phyloP scores from a whole-genome alignment of 225 moss, liverwort and hornwort species.

The Bryum argenteum region DNA sequence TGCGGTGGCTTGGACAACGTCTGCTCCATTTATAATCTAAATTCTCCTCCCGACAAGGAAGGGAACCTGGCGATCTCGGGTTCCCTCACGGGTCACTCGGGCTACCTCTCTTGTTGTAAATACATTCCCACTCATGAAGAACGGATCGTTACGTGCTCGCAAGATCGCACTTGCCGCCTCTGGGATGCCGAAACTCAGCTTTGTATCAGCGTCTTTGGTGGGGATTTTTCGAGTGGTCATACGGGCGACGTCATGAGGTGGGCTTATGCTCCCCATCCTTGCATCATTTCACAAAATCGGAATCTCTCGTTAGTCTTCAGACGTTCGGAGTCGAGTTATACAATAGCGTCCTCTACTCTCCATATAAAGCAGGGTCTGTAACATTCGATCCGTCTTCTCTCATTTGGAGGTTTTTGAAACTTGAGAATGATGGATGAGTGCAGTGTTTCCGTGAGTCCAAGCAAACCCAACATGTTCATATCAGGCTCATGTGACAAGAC shows the following conservation, averaged over 20 bases:
- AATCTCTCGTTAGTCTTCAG: too few relatives aligned
- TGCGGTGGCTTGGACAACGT: constrained; percentile 95
- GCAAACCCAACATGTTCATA: constrained; percentile 67
- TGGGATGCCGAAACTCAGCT: constrained; percentile 76
- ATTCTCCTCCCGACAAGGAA: constrained; percentile 65
- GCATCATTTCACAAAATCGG: too few relatives aligned
- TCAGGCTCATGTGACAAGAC: constrained; percentile 96
- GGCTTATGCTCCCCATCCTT: constrained; percentile 9
- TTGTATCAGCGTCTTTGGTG: constrained; percentile 75
- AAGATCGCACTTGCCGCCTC: constrained; percentile 91
- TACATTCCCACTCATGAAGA: constrained; percentile 78
- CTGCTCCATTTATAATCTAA: constrained; percentile 91
- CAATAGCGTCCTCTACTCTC: too few relatives aligned
- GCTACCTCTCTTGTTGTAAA: constrained; percentile 94
- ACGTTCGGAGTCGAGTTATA: too few relatives aligned
- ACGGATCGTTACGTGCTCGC: constrained; percentile 86
- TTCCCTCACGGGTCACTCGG: constrained; percentile 72
- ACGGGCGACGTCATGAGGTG: constrained; percentile 98
- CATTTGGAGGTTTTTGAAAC: too few relatives aligned
- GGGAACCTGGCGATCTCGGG: constrained; percentile 70
- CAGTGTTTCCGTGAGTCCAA: constrained; percentile 80
- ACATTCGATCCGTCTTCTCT: too few relatives aligned
- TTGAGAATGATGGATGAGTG: too few relatives aligned
- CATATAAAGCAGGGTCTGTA: too few relatives aligned
- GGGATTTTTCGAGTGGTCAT: constrained; percentile 72